phyloP scores from a whole-genome alignment of 768 basidiomycete species.

The Aureoboletus auriporus region DNA sequence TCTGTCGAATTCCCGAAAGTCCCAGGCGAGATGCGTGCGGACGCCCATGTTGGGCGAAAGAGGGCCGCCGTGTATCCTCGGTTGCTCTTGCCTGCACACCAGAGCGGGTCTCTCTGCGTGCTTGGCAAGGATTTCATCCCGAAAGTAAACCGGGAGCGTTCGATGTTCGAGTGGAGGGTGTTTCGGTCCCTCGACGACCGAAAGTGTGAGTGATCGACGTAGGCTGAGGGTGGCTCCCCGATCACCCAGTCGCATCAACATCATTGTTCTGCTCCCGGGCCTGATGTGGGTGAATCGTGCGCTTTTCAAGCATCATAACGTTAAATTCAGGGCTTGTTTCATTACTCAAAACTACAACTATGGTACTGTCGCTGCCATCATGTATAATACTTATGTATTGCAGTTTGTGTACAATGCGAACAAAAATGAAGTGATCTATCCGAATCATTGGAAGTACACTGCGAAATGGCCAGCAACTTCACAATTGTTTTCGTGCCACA shows the following conservation, averaged over 20 bases:
- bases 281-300: too few species aligned
- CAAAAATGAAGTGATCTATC: slow-evolving; percentile 14
- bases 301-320: too few species aligned
- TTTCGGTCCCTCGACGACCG: slow-evolving; percentile 53
- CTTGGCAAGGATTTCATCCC: slow-evolving; percentile 47
- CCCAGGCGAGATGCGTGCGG: slow-evolving; percentile 62
- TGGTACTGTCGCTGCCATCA: too few species aligned
- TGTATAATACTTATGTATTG: background rate
- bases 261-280: too few species aligned
- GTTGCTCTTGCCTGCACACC: slow-evolving; percentile 56
- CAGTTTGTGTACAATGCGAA: slow-evolving; percentile 16
- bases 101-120: slow-evolving; percentile 55
- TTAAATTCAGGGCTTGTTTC: background rate
- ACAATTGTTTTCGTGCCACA: background rate
- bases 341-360: background rate
- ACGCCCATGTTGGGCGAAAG: slow-evolving; percentile 45
- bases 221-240: too few species aligned
- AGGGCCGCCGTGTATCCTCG: slow-evolving; percentile 60
- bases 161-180: slow-evolving; percentile 51
- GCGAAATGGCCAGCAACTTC: background rate
- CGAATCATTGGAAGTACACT: background rate
- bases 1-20: slow-evolving; percentile 63
- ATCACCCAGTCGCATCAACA: too few species aligned
- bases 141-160: slow-evolving; percentile 64
- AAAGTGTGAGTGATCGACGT: slow-evolving; percentile 37